Percentiles rank a stretch among this genome's conserved stretches.
Evolutionary conservation across 257 asterid genomes (phyloP).

Genomic region (Verbena officinalis): DNA sequence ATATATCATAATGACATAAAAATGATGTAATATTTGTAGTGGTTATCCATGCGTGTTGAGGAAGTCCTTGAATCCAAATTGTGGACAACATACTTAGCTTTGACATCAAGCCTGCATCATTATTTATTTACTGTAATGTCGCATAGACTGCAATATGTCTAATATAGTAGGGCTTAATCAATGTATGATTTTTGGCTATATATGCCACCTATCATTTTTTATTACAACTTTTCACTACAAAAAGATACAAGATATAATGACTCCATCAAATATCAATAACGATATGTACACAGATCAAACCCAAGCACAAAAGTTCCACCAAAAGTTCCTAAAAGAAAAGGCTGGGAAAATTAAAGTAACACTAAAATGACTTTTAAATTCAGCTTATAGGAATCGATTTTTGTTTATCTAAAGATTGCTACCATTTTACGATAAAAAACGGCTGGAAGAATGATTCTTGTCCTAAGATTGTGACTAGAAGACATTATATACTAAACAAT

Average conservation of each 20-base stretch:
- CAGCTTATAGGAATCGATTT: neutral
- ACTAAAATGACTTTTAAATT: conserved; percentile 1
- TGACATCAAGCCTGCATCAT: conserved; percentile 71
- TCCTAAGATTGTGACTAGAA: neutral
- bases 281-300: neutral
- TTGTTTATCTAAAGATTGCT: conserved; percentile 14
- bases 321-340: neutral
- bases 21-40: conserved; percentile 35
- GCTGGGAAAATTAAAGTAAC: neutral
- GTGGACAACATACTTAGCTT: conserved; percentile 72
- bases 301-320: conserved; percentile 23
- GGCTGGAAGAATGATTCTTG: conserved; percentile 13
- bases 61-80: conserved; percentile 32
- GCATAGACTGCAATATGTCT: conserved; percentile 20
- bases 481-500: neutral
- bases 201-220: conserved; percentile 10
- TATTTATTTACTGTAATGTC: conserved; percentile 30
- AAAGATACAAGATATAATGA: conserved; percentile 17
- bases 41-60: conserved; percentile 43
- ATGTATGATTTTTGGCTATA: conserved; percentile 10
- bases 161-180: conserved; percentile 31
- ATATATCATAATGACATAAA: conserved; percentile 28
- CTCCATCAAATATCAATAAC: conserved; percentile 28
- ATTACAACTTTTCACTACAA: conserved; percentile 5
- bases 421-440: conserved; percentile 14